Evolutionary conservation across 805 yeast genomes (phyloP).

Genomic region (Nakazawaea anatomiae): DNA sequence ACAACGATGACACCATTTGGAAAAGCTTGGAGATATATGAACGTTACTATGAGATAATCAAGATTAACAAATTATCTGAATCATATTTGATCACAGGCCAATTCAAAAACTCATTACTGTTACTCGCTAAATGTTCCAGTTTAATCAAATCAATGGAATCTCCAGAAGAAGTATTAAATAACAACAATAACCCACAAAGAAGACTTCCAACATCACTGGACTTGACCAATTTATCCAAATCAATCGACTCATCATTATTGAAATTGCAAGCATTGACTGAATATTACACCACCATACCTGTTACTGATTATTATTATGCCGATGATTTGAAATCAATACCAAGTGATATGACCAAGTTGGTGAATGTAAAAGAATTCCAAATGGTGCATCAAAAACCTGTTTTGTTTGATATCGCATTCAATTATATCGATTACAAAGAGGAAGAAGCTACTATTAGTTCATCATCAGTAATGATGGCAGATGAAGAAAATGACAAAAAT

Average conservation of each 20-base stretch:
- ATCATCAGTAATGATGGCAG: not conserved
- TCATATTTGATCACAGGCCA: slow-evolving; percentile 34
- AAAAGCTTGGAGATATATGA: slow-evolving; percentile 46
- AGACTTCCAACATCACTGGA: slow-evolving; percentile 41
- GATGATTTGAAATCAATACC: slow-evolving; percentile 25
- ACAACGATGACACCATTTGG: slow-evolving; percentile 68
- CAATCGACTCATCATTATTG: slow-evolving; percentile 16
- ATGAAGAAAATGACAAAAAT: slow-evolving; percentile 12
- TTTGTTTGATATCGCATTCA: slow-evolving; percentile 84
- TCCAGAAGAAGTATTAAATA: too few species aligned
- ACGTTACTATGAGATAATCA: slow-evolving; percentile 39
- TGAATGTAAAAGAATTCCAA: slow-evolving; percentile 30
- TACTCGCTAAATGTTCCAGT: slow-evolving; percentile 28
- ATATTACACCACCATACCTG: slow-evolving; percentile 25
- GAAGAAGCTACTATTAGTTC: not conserved
- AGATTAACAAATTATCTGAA: slow-evolving; percentile 38
- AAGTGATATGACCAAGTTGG: slow-evolving; percentile 22
- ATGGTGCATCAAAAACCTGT: slow-evolving; percentile 84
- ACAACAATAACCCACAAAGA: slow-evolving; percentile 29
- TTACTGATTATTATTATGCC: slow-evolving; percentile 20
- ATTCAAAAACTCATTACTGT: slow-evolving; percentile 41
- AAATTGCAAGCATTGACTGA: slow-evolving; percentile 44
- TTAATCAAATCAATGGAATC: slow-evolving; percentile 49
- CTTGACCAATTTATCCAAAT: slow-evolving; percentile 18
- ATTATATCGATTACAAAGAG: slow-evolving; percentile 57